phyloP scores from a whole-genome alignment of 2,329 filamentous ascomycete genomes.

The Beauveria caledonica region DNA sequence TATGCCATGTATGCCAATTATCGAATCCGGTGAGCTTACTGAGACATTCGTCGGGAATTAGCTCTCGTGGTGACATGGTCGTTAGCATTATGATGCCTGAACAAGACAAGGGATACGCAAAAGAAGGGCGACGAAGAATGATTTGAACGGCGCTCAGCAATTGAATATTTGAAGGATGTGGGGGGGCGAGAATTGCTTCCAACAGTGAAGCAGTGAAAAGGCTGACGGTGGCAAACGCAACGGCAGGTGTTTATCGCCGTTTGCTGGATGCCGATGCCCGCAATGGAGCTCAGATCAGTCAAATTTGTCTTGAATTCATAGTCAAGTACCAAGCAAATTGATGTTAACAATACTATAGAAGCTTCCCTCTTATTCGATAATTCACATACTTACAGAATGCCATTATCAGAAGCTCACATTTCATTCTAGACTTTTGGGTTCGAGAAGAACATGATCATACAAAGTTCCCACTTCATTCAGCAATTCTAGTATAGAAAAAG shows the following conservation, averaged over 20 bases:
- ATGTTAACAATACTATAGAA: too few species aligned
- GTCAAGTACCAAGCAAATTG: too few species aligned
- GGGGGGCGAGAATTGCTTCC: background rate
- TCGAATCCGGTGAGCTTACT: background rate
- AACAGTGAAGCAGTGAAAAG: background rate
- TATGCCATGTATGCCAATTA: conserved; percentile 5
- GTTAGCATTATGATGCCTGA: background rate
- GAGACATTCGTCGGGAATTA: background rate
- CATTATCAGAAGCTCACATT: too few species aligned
- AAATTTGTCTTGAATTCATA: too few species aligned
- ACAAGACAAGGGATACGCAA: background rate
- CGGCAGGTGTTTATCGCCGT: background rate
- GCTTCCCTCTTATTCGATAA: too few species aligned
- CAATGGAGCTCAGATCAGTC: too few species aligned
- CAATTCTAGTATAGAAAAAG: background rate
- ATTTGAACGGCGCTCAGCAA: too few species aligned
- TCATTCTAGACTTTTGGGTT: too few species aligned
- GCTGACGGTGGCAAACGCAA: background rate
- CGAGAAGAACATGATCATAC: too few species aligned
- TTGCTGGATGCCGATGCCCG: background rate
- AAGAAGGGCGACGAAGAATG: background rate
- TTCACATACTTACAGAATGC: too few species aligned
- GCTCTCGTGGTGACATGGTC: background rate
- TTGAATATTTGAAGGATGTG: background rate
- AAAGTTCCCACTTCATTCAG: too few species aligned